A percentile compares a stretch with the other conserved stretches of the same genome.
phyloP scores from a whole-genome alignment of 2,329 filamentous ascomycete species.

The Pseudogymnoascus pannorum region DNA sequence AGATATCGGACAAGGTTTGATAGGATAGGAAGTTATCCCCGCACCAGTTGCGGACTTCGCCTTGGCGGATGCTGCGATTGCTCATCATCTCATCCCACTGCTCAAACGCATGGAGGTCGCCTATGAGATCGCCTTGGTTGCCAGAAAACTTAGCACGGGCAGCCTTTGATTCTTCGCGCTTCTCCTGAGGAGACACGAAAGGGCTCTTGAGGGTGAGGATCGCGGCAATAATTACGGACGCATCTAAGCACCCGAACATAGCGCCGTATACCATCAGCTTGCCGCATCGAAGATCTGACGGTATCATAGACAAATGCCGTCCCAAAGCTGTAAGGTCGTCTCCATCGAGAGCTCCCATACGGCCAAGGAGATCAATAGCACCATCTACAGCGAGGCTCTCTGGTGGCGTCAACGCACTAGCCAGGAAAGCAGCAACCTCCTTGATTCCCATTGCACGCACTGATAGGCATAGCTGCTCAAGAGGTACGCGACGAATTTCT shows the following conservation, averaged over 20 bases:
- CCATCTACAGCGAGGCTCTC: slow-evolving; percentile 78
- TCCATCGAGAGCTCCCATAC: slow-evolving; percentile 85
- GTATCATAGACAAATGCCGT: slow-evolving; percentile 88
- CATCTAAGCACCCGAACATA: slow-evolving; percentile 86
- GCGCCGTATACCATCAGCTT: slow-evolving; percentile 95
- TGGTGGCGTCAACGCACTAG: slow-evolving; percentile 81
- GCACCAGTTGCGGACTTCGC: slow-evolving; percentile 69
- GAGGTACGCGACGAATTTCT: slow-evolving; percentile 83
- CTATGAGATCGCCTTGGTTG: slow-evolving; percentile 80
- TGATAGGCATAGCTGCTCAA: slow-evolving; percentile 90
- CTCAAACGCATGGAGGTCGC: slow-evolving; percentile 77
- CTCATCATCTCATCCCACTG: slow-evolving; percentile 66
- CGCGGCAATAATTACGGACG: slow-evolving; percentile 80
- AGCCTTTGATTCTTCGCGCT: slow-evolving; percentile 71
- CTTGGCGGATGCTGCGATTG: slow-evolving; percentile 47
- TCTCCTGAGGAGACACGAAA: slow-evolving; percentile 77
- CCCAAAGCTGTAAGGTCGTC: slow-evolving; percentile 85
- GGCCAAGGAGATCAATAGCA: slow-evolving; percentile 67
- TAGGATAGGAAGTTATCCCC: slow-evolving; percentile 76
- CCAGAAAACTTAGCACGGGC: slow-evolving; percentile 67
- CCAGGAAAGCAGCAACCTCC: slow-evolving; percentile 74
- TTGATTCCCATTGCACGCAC: slow-evolving; percentile 91
- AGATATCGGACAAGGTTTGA: slow-evolving; percentile 80
- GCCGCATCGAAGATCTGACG: slow-evolving; percentile 82
- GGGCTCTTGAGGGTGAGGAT: slow-evolving; percentile 86